phyloP scores from a whole-genome alignment of 1,284 basidiomycete species.

The Moesziomyces parantarcticus region DNA sequence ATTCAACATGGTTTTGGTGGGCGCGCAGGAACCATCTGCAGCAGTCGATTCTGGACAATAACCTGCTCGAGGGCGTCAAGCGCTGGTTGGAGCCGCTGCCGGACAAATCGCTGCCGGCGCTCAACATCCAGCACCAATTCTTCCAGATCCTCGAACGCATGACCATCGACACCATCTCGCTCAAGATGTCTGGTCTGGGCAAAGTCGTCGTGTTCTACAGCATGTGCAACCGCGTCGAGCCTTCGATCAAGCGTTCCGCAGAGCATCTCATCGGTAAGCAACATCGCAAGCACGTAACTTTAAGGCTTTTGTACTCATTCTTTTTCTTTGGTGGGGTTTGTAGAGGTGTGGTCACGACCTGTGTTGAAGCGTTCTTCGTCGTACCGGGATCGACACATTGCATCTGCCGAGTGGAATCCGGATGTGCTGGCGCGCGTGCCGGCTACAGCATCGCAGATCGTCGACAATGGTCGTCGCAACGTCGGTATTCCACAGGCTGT shows the following conservation, averaged over 20 bases:
- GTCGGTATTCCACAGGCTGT: conserved; percentile 61
- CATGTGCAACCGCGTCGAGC: conserved; percentile 83
- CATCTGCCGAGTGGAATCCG: conserved; percentile 54
- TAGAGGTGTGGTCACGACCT: conserved; percentile 66
- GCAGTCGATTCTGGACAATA: conserved; percentile 94
- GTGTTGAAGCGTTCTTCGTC: conserved; percentile 63
- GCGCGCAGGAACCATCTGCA: conserved; percentile 78
- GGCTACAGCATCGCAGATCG: neutral
- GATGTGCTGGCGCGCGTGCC: conserved; percentile 34
- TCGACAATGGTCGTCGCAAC: conserved; percentile 38
- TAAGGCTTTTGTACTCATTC: neutral
- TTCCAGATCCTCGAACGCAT: conserved; percentile 82
- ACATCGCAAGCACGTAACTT: too few species aligned
- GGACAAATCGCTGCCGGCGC: conserved; percentile 88
- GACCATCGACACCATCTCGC: conserved; percentile 88
- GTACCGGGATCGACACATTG: conserved; percentile 62
- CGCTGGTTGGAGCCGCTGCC: conserved; percentile 94
- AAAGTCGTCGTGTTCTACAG: conserved; percentile 95
- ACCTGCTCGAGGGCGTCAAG: conserved; percentile 87
- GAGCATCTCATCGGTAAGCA: conserved; percentile 80
- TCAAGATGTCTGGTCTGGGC: conserved; percentile 93
- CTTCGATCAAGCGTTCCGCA: conserved; percentile 82
- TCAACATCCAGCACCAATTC: conserved; percentile 94
- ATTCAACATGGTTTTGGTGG: neutral
- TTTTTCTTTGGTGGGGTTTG: neutral